Base-by-base conservation (phyloP, 2,329 filamentous ascomycete genomes). In the Aspergillus aculeatinus region DNA sequence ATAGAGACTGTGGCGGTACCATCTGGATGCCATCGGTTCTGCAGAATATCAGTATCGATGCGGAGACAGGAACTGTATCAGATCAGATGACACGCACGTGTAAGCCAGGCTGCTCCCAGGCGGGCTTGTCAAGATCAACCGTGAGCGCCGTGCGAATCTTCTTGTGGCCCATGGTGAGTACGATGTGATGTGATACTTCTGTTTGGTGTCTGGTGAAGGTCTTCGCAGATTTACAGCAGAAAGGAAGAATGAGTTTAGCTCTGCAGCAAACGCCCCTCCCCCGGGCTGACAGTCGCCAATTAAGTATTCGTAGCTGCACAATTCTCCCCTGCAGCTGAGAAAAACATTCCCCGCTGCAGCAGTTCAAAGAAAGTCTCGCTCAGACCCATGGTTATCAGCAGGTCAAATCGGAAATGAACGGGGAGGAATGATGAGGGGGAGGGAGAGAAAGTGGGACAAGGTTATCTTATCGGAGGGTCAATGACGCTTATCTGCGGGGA, bases 21-120 rank as follows among this genome's bases (percentile, higher is more conserved):
- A 65, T 96, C 92, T 39, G 93, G 93, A 72, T 97, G 93, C 93
- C 92, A 96, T 74, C 92, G 84, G 71, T 97, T 97, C 89, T 92
- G 65, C 21, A 14, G 21, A n/a, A 35, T 5, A 58, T 52, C 48
- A 33, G 64, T n/a, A 63, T 59, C 4, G 5, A 16, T 21, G 59
- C 2, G 39, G 9, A 44, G 6, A n/a, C 5, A 16, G 16, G 39
- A 47, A 25, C 21, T 23, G 21, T 19, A 23, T 51, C 65, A 10
- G 55, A 63, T 53, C 61, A 68, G 59, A 61, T 9, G 27, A 29
- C 27, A 75, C 86, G 72, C 81, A 90, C 89, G 77, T 94, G 90
- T 10, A 93, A 78, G 55, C 84, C 83, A 2, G 84, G 76, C 71
- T 94, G 90, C 63, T 91, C 85, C 39, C 82, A 80, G 5, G 90